phyloP scores from a whole-genome alignment of 1,284 basidiomycete species.

The Sphagnurus paluster region DNA sequence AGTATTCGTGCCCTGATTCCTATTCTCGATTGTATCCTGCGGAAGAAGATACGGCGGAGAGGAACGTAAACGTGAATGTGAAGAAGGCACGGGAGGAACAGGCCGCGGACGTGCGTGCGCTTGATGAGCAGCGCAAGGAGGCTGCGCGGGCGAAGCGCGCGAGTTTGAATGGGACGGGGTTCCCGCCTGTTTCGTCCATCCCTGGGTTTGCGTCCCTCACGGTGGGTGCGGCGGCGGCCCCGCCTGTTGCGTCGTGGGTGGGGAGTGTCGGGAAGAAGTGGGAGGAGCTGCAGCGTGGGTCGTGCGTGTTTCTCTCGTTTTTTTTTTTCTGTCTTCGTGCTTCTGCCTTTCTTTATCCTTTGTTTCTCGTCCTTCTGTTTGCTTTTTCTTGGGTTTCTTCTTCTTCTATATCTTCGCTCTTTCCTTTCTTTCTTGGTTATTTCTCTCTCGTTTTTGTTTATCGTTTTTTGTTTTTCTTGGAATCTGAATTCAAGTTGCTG shows the following conservation, averaged over 20 bases:
- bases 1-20: not conserved
- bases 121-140: too few relatives aligned
- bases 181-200: constrained; percentile 25
- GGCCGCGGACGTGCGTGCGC: too few relatives aligned
- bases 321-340: not conserved
- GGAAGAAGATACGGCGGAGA: constrained; percentile 7
- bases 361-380: constrained; percentile 1
- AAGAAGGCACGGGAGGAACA: too few relatives aligned
- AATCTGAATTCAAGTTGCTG: too few relatives aligned
- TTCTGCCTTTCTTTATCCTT: not conserved
- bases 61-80: too few relatives aligned
- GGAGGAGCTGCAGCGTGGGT: constrained; percentile 54
- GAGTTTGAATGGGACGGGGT: constrained; percentile 16
- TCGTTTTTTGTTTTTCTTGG: constrained; percentile 7
- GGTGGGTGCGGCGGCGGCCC: constrained; percentile 20
- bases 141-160: constrained; percentile 17
- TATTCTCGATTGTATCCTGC: constrained; percentile 4
- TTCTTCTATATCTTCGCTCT: not conserved
- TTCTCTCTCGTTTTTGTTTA: constrained; percentile 1
- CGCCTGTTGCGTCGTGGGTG: constrained; percentile 44
- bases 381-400: not conserved
- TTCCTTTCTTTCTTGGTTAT: not conserved
- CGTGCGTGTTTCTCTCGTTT: constrained; percentile 40
- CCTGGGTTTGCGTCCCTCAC: constrained; percentile 30
- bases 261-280: constrained; percentile 60